Evolutionary conservation across 257 asterid species (phyloP).

Genomic region (Primulina tabacum): DNA sequence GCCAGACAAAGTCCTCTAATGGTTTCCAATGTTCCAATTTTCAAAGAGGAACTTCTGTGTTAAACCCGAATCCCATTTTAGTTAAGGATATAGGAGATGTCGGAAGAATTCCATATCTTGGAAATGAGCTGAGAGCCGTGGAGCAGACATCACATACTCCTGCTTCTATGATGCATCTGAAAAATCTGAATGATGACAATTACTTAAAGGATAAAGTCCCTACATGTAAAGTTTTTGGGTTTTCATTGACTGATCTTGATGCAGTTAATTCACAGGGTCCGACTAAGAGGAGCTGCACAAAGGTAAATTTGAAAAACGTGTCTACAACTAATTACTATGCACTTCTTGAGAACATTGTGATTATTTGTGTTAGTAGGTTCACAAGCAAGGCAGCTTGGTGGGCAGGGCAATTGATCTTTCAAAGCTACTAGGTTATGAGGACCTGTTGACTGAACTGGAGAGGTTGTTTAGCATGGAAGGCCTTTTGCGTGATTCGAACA

Average conservation of each 20-base stretch:
- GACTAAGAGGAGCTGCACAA: slow-evolving; percentile 81
- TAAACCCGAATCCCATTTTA: slow-evolving; percentile 40
- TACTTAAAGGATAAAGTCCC: slow-evolving; percentile 43
- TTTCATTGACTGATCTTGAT: slow-evolving; percentile 61
- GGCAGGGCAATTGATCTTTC: slow-evolving; percentile 95
- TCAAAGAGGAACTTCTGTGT: slow-evolving; percentile 42
- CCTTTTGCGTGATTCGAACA: slow-evolving; percentile 63
- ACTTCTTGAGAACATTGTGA: slow-evolving; percentile 20
- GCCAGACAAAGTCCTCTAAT: slow-evolving; percentile 49
- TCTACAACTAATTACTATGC: slow-evolving; percentile 3
- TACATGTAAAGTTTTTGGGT: slow-evolving; percentile 70
- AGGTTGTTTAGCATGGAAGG: slow-evolving; percentile 88
- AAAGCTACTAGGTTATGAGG: slow-evolving; percentile 62
- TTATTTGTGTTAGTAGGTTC: slow-evolving; percentile 55
- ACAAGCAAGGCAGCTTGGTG: slow-evolving; percentile 92
- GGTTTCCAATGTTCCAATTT: slow-evolving; percentile 47
- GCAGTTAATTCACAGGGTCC: slow-evolving; percentile 49
- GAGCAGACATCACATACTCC: slow-evolving; percentile 47
- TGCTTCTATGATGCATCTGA: slow-evolving; percentile 38
- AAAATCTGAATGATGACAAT: slow-evolving; percentile 33
- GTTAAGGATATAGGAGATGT: slow-evolving; percentile 42
- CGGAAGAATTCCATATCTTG: slow-evolving; percentile 30
- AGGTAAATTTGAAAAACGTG: slow-evolving; percentile 39
- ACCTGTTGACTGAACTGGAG: slow-evolving; percentile 68
- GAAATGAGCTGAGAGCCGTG: slow-evolving; percentile 40